Base-by-base conservation (phyloP, 768 basidiomycete species). In the Trametes meyenii region DNA sequence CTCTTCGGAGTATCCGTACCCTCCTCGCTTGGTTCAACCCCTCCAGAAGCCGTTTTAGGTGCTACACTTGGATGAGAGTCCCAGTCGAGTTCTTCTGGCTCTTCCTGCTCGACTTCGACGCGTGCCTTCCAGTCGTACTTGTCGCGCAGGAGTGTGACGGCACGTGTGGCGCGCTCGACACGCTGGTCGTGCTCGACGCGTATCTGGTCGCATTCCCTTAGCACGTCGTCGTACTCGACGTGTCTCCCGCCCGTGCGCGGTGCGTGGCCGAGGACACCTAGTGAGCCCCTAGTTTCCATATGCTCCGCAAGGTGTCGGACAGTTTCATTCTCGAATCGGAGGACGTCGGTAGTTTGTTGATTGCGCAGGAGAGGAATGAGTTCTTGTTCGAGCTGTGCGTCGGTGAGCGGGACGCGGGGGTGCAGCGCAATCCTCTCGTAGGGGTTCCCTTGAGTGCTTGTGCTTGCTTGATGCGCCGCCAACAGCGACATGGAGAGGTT, bases 61-160 rank as follows among this genome's bases (percentile, higher is more conserved):
- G 33, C 70, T 58, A 16, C 66, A 46, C 57, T 65, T 17, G 70
- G 33, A 43, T 84, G 77, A 4, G 87, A 86, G 65, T 87, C 87
- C 86, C 87, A 89, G 19, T 84, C 85, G 39, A 89, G 74, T 63
- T 91, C 90, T 66, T 91, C 89, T 3, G 88, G 89, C 71, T 92
- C 90, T 64, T 89, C 90, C 14, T 85, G 83, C 67, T 88, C 86
- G 13, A 92, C 90, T 62, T 84, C 85, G 21, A 93, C 88, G n/a
- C 92, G 79, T 65, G 85, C 83, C 71, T 86, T 87, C 88, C 90
- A 92, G 49, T 93, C 90, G 70, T 87, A 93, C 72, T 85, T 88
- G 58, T 94, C 92, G 60, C 82, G 76, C 8, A 94, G 76, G 83
- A 94, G 87, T 40, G 79, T 79, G 11, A 94, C 91, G 0, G 92